Base-by-base conservation (phyloP, 108 stramenopile species). In the Nitzschia sp. region DNA sequence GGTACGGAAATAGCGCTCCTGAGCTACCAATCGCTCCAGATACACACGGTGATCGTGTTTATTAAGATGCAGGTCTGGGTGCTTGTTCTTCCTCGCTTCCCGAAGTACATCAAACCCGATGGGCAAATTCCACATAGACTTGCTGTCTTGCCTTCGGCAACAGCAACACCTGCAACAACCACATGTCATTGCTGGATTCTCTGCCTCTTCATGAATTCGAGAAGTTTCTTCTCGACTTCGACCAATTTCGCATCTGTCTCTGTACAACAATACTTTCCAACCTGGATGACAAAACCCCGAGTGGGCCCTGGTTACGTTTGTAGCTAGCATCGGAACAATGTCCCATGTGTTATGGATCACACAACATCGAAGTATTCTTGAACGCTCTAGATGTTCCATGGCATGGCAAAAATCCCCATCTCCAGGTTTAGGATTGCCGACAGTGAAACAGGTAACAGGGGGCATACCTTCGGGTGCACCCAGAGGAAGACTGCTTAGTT, bases 381-480 rank as follows among this genome's bases (percentile, higher is more conserved):
- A 43, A 50, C 57, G 10, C 24, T 69, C 68, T 8, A 69, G 38
- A 8, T 26, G 12, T 51, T 69, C 68, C 40, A 58, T 41, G 10
- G 57, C 68, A 43, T 41, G 43, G 21, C 68, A 41, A 59, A 69
- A 69, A 29, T 44, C 57, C 9, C 53, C 66, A 19, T 55, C 55
- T 12, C 57, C 68, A 14, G 68, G 34, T 43, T 55, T 55, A 10
- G 68, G 68, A 42, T 69, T 69, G n/a, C 46, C 68, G 6, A 69
- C 34, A 6, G 54, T 55, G 24, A 69, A 42, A 29, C 55, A 69
- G 14, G 68, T 58, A 19, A 69, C 68, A 8, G 68, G 68, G 3
- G 12, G 14, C 37, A 12, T 12, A 12, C 22, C 53, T 12, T 17
- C 22, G 11, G 53, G 53, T 22, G 53, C 57, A 40, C 24, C 38